phyloP scores from a whole-genome alignment of 1,284 basidiomycete species.

The Tilletia walkeri region DNA sequence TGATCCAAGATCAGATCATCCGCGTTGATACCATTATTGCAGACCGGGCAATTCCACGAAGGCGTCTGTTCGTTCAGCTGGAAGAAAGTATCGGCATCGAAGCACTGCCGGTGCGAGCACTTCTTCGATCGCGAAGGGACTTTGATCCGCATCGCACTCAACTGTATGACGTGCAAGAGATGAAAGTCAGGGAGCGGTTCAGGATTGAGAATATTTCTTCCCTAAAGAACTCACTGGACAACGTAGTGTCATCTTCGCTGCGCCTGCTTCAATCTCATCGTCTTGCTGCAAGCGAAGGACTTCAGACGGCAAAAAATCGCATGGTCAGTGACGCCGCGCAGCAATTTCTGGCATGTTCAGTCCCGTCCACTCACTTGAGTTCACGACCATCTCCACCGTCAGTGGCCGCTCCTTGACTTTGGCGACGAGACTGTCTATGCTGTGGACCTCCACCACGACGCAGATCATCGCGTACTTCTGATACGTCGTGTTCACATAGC shows the following conservation, averaged over 20 bases:
- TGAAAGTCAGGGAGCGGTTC: background rate
- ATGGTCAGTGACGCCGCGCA: background rate
- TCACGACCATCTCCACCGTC: conserved; percentile 43
- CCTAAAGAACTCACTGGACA: conserved; percentile 32
- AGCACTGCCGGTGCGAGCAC: conserved; percentile 91
- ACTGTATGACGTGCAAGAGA: conserved; percentile 57
- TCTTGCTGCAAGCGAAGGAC: conserved; percentile 43
- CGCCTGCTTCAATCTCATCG: conserved; percentile 50
- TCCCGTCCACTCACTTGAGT: conserved; percentile 21
- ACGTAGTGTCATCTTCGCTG: conserved; percentile 45
- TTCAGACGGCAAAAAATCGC: background rate
- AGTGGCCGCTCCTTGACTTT: conserved; percentile 33
- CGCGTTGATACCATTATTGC: conserved; percentile 73
- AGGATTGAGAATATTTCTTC: background rate
- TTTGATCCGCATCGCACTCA: conserved; percentile 82
- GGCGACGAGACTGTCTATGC: conserved; percentile 35
- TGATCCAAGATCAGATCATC: conserved; percentile 88
- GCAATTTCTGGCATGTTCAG: background rate
- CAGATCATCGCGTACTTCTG: conserved; percentile 8
- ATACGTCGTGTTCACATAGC: conserved; percentile 41
- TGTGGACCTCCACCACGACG: conserved; percentile 24
- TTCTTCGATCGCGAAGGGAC: conserved; percentile 79
- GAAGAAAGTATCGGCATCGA: conserved; percentile 91
- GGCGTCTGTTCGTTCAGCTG: conserved; percentile 94
- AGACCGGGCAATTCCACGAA: conserved; percentile 94